Percentiles rank a stretch among this genome's conserved stretches.
Conservation (phyloP, 257 asterid genomes). For the Cinchona pubescens region DNA sequence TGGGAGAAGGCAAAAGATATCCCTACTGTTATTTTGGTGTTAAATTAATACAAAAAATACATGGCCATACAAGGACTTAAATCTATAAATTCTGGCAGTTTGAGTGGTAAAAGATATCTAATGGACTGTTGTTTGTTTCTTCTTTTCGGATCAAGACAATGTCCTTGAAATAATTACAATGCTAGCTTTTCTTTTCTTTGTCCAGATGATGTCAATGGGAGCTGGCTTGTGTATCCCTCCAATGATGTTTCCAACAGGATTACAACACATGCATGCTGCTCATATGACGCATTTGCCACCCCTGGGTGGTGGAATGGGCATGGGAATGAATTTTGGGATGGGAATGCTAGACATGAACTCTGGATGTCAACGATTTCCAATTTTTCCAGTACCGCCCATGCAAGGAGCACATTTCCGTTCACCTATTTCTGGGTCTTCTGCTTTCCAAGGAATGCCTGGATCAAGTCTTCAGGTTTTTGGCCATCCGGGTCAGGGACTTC, state of each 20-base stretch:
- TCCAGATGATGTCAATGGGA: slow-evolving; percentile 95
- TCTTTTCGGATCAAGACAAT: neutral
- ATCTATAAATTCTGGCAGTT: neutral
- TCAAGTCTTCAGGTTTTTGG: slow-evolving; percentile 44
- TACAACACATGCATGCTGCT: slow-evolving; percentile 70
- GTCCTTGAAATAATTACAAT: slow-evolving; percentile 4
- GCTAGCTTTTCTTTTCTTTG: slow-evolving; percentile 7
- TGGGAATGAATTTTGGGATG: slow-evolving; percentile 63
- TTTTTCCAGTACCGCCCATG: slow-evolving; percentile 49
- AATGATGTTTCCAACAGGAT: slow-evolving; percentile 71
- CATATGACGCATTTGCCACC: slow-evolving; percentile 63
- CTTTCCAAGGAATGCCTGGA: slow-evolving; percentile 53
- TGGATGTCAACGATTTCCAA: slow-evolving; percentile 52
- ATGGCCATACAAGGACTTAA: neutral
- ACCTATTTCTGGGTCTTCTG: slow-evolving; percentile 36
- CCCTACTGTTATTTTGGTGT: neutral
- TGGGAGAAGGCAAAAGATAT: neutral
- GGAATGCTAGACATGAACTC: slow-evolving; percentile 73
- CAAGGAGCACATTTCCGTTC: slow-evolving; percentile 52
- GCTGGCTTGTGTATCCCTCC: slow-evolving; percentile 83
- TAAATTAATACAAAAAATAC: neutral
- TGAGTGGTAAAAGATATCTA: neutral
- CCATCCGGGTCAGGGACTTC: slow-evolving; percentile 59
- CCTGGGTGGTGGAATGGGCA: slow-evolving; percentile 65
- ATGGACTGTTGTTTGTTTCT: neutral